Evolutionary conservation across 345 rosid genomes (phyloP), one percentile per base, ranked within the genome.

Genomic region (Cardamine resedifolia): DNA sequence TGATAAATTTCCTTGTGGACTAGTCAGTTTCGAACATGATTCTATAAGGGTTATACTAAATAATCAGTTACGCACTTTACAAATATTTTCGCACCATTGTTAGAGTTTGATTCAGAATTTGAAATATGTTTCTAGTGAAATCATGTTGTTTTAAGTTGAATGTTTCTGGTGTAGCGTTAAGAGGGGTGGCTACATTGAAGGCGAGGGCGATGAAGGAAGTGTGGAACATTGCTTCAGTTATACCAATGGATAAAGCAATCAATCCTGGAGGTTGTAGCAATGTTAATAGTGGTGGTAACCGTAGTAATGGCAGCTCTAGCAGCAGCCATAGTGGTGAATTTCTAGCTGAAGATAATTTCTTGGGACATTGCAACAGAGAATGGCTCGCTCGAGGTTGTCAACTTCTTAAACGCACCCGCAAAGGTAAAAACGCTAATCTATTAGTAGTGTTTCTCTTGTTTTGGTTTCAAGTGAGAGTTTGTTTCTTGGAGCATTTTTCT

Each of bases 391-490:
- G 90, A 82, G 99, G 99, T 16, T 82, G 96, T 18, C 96, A 95
- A 77, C 88, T 95, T 28, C 96, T 95, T 62, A 95, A 95, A 73
- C 95, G 96, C 72, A 95, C 99, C 38, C 96, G 99, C 27, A 86
- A 81, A 86, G 99, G 99, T 95, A 59, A 69, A 28, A 19, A 38
- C 34, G 14, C 26, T 16, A 50, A 12, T 16, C 19, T 71, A 0
- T 4, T 33, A 15, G 2, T 7, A 30, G 10, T 27, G 41, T 16
- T 3, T 72, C 36, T 71, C 28, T 41, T 43, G 30, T 55, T 68
- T 16, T 52, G 15, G 12, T 55, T 41, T 44, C 9, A 30, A 57
- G 16, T 24, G 21, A 45, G n/a, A 64, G 23, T 34, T 73, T 45
- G 21, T 45, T 57, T 72, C 38, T 64, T 64, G 39, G 66, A 26